Conservation (phyloP, 2,329 filamentous ascomycete species). For the Fusarium sacchari region DNA sequence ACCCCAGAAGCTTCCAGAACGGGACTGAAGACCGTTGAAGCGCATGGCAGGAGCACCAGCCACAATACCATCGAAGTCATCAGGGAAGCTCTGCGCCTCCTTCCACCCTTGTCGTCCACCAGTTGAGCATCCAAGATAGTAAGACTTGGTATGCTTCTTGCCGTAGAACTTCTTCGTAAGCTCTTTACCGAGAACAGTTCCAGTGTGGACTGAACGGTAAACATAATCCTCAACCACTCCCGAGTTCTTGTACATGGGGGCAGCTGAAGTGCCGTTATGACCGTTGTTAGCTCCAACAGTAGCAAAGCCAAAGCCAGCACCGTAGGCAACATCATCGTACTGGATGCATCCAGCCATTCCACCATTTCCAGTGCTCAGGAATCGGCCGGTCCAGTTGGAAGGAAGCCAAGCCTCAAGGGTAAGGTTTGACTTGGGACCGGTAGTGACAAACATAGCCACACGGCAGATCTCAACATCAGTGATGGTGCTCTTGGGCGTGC, state of each 20-base stretch:
- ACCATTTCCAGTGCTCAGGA: slow-evolving; percentile 61
- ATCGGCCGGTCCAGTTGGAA: slow-evolving; percentile 57
- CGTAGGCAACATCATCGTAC: slow-evolving; percentile 52
- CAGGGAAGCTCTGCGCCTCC: slow-evolving; percentile 62
- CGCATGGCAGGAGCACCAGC: slow-evolving; percentile 61
- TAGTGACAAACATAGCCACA: slow-evolving; percentile 28
- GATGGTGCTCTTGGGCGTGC: slow-evolving; percentile 20
- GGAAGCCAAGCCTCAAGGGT: slow-evolving; percentile 59
- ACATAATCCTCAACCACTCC: slow-evolving; percentile 27
- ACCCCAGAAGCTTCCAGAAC: slow-evolving; percentile 19
- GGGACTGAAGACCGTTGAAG: slow-evolving; percentile 41
- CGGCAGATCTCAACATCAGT: slow-evolving; percentile 30
- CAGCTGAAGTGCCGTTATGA: slow-evolving; percentile 25
- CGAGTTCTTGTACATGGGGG: slow-evolving; percentile 16
- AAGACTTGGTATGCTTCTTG: slow-evolving; percentile 54
- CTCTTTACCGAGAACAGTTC: slow-evolving; percentile 27
- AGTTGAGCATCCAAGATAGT: slow-evolving; percentile 68
- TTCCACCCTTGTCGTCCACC: slow-evolving; percentile 69
- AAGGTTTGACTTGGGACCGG: slow-evolving; percentile 27
- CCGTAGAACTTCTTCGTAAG: slow-evolving; percentile 55
- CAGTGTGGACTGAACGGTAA: slow-evolving; percentile 33
- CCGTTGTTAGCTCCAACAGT: slow-evolving; percentile 59
- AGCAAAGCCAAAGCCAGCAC: slow-evolving; percentile 54
- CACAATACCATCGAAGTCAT: slow-evolving; percentile 64
- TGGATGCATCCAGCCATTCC: slow-evolving; percentile 58